Evolutionary conservation across 768 basidiomycete genomes (phyloP), one percentile per base, ranked within the genome.

Genomic region (Piloderma croceum): DNA sequence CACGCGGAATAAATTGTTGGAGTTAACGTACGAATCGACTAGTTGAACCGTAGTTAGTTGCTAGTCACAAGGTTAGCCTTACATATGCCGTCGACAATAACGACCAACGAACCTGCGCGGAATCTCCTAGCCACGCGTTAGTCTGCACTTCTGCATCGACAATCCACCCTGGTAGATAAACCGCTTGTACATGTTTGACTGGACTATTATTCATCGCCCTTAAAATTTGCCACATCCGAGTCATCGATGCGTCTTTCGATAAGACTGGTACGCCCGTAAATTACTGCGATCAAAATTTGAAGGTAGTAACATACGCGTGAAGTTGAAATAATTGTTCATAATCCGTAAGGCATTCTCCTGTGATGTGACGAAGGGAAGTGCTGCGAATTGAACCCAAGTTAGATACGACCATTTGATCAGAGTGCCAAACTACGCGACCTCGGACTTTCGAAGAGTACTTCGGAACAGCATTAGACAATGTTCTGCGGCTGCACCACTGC

Each of bases 91-190:
- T 35, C 23, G 7, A 11, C 36, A 10, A 19, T n/a, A 56, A 65
- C 38, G 39, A 65, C 58, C 45, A 64, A 57, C 21, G 47, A 44
- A 33, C 36, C 50, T 34, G 34, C 22, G 17, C 39, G 55, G 23
- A 54, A 47, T 17, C 54, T 34, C 37, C 53, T 40, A 46, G 58
- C 61, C 48, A 60, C 18, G 44, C 42, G 5, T 61, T 61, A 7
- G 59, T 69, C 48, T 71, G 60, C 13, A 77, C 49, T 52, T 79
- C 74, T 7, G 68, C 75, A 47, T 77, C 74, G 22, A 82, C 57
- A 22, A 77, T 62, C 81, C 81, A 84, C 9, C 67, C 70, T 3
- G 81, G 81, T 38, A 79, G 73, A 52, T 82, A 84, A 3, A 78
- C 58, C 6, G 79, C 70, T 34, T 67, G 60, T 19, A 77, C 64